These are phyloP conservation scores for Thinopyrum elongatum DNA, from an alignment of 176 grass and related monocot species.

Conservation along the genomic window DNA sequence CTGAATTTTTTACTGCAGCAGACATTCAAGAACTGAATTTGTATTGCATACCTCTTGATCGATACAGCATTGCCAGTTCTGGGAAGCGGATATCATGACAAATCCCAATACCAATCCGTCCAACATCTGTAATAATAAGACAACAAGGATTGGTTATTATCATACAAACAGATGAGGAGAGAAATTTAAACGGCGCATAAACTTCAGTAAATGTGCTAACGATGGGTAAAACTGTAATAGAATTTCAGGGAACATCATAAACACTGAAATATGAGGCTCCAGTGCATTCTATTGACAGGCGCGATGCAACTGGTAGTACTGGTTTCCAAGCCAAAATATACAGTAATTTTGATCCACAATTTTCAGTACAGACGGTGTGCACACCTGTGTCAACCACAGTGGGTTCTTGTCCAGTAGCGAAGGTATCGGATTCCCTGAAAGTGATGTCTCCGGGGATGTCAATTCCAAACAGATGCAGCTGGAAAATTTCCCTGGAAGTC, in stretches of 20 bases:
- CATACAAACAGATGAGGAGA: not conserved
- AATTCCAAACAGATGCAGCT: slow-evolving; percentile 62
- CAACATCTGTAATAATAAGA: slow-evolving; percentile 46
- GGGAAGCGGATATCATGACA: slow-evolving; percentile 76
- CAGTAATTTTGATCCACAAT: not conserved
- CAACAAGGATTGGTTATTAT: not conserved
- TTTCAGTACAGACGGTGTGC: not conserved
- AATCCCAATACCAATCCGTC: slow-evolving; percentile 62
- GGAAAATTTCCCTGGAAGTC: not conserved
- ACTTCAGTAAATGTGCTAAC: not conserved
- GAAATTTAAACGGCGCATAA: not conserved
- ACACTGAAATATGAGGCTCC: not conserved
- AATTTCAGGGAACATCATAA: not conserved
- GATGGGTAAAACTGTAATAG: not conserved
- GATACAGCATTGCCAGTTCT: slow-evolving; percentile 58
- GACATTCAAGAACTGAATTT: not conserved
- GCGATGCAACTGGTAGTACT: not conserved
- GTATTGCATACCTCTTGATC: slow-evolving; percentile 45
- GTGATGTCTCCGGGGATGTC: slow-evolving; percentile 51
- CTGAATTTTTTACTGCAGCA: not conserved
- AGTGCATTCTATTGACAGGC: not conserved
- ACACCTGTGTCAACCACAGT: slow-evolving; percentile 61
- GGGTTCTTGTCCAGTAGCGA: slow-evolving; percentile 45
- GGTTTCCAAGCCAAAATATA: not conserved
- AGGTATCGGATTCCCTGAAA: slow-evolving; percentile 52